Base-by-base conservation (phyloP, 1,284 basidiomycete genomes). In the Volvariella surrecta region DNA sequence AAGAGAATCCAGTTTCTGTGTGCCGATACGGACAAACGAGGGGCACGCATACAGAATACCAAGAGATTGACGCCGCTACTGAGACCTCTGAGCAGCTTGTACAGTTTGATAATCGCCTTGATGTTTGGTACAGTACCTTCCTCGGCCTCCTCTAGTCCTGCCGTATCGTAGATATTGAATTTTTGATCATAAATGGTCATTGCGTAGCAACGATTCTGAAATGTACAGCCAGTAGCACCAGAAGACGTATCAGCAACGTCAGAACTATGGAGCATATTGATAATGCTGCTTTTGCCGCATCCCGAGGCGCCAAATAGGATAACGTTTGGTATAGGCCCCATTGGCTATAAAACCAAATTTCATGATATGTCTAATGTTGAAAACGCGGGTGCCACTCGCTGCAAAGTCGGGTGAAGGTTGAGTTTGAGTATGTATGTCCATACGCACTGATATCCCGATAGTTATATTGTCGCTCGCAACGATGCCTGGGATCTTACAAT, bases 1-100 rank as follows among this genome's bases (percentile, higher is more conserved):
- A 71, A 70, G 20, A 71, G 52, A 24, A 52, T 47, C 48, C 64
- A 71, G 43, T 68, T 67, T 46, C 56, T 55, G 42, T 60, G 54
- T 13, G 54, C 52, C 1, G 54, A 54, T 2, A 58, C 58, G 38
- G 57, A 65, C 47, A 70, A 61, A 45, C 62, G 55, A 2, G 59
- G 59, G 2, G 54, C 63, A 1, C 62, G 59, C 54, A 70, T 58
- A 48, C 62, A 64, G 47, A 67, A 70, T 3, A 70, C 44, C 8
- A 71, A 54, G 6, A 71, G 64, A 44, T 55, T 62, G 28, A 70
- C 54, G 16, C 70, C 68, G n/a, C 57, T 60, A 8, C 53, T 40
- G 15, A 70, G 54, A 9, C 37, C 52, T 10, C 37, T 32, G 40
- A 71, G 48, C 32, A 70, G 60, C 1, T 51, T 45, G 43, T 58